Percentiles rank a stretch among this genome's conserved stretches.
These are phyloP conservation scores for Wickerhamomyces tratensis DNA, from an alignment of 805 yeast species.

Conservation along the genomic window DNA sequence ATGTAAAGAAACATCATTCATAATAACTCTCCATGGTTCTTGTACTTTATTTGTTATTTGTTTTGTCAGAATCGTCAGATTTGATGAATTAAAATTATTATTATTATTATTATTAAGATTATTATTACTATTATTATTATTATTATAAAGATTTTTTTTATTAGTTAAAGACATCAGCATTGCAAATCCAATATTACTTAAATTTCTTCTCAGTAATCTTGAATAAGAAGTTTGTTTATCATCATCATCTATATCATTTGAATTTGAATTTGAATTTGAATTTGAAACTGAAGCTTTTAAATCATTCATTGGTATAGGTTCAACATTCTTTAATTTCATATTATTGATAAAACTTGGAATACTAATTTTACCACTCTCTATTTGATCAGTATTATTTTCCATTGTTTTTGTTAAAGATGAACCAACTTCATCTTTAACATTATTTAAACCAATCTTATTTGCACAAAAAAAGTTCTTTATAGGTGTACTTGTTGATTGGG, in stretches of 20 bases:
- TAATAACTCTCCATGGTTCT: conserved; percentile 21
- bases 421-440: no score
- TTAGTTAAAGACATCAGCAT: neutral
- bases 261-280: neutral
- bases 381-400: no score
- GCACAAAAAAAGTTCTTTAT: no score
- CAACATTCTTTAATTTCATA: neutral
- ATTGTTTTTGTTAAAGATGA: no score
- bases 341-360: neutral
- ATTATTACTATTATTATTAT: no score
- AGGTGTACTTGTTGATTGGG: conserved; percentile 3
- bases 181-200: neutral
- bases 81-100: no score
- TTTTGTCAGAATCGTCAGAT: neutral
- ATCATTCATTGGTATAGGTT: neutral
- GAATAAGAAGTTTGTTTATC: neutral
- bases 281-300: neutral
- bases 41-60: neutral
- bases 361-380: no score
- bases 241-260: neutral
- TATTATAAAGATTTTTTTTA: neutral
- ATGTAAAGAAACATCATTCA: conserved; percentile 27
- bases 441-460: no score
- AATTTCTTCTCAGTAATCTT: neutral
- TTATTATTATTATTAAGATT: neutral